Conservation (phyloP, 352 stramenopile species). For the Globisporangium parvum region DNA sequence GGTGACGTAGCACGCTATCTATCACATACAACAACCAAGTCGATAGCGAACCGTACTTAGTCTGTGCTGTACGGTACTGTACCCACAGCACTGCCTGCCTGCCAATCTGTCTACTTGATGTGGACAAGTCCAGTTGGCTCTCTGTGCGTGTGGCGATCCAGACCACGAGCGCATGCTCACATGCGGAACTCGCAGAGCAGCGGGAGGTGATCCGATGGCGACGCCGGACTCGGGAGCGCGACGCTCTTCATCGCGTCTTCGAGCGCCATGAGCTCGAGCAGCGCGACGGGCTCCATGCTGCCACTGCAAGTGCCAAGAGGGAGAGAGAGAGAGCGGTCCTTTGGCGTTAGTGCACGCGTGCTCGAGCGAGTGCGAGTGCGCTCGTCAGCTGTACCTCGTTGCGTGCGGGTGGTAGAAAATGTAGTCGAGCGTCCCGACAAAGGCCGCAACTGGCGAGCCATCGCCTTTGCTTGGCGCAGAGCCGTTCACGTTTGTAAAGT, state of each 20-base stretch:
- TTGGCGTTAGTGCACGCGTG: neutral
- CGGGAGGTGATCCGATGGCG: constrained; percentile 72
- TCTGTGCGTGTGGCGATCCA: neutral
- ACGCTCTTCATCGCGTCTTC: constrained; percentile 54
- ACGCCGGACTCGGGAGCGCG: constrained; percentile 56
- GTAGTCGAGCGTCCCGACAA: constrained; percentile 78
- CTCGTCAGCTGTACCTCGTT: neutral
- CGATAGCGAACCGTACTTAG: no score
- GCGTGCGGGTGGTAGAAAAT: constrained; percentile 54
- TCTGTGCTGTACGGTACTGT: no score
- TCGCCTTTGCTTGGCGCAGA: constrained; percentile 13
- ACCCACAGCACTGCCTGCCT: neutral
- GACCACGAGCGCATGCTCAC: neutral
- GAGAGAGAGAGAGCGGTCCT: no score
- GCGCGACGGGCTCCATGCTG: constrained; percentile 34
- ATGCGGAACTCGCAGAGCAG: constrained; percentile 64
- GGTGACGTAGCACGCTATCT: no score
- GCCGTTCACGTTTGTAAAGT: constrained; percentile 78
- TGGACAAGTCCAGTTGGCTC: neutral
- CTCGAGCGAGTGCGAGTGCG: no score
- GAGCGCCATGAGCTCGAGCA: constrained; percentile 70
- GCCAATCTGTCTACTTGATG: no score
- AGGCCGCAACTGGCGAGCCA: constrained; percentile 38
- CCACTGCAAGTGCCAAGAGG: no score
- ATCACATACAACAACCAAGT: no score